These are phyloP conservation scores for Physaria fendleri DNA, from an alignment of 345 rosid genomes.

Conservation along the genomic window DNA sequence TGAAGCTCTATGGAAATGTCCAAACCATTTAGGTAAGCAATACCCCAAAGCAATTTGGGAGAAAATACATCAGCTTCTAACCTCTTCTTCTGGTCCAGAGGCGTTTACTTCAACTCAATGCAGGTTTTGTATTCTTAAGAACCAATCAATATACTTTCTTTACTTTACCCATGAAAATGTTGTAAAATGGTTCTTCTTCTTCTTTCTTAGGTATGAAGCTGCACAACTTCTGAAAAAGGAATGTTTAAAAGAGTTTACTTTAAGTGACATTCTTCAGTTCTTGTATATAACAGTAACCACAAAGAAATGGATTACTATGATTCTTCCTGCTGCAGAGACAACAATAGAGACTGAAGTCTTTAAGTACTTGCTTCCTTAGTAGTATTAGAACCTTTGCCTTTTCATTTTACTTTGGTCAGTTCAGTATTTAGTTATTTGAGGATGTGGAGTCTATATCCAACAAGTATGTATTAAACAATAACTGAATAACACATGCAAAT, in stretches of 20 bases:
- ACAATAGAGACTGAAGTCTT: slow-evolving; percentile 23
- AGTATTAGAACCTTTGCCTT: neutral
- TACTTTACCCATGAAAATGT: neutral
- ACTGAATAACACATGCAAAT: no score
- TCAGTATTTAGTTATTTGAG: no score
- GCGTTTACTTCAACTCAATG: slow-evolving; percentile 50
- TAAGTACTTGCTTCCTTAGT: neutral
- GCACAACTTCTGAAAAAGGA: slow-evolving; percentile 48
- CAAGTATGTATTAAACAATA: no score
- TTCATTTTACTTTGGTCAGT: neutral
- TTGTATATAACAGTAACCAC: slow-evolving; percentile 47
- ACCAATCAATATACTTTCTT: slow-evolving; percentile 4
- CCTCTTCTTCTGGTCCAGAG: slow-evolving; percentile 48
- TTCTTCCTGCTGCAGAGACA: no score
- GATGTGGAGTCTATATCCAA: no score
- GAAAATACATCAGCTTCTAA: slow-evolving; percentile 43
- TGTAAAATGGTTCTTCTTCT: neutral
- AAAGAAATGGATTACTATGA: slow-evolving; percentile 76
- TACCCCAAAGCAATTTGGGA: slow-evolving; percentile 64
- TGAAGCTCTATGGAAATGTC: slow-evolving; percentile 70
- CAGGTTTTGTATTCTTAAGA: slow-evolving; percentile 41
- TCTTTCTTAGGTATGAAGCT: slow-evolving; percentile 60
- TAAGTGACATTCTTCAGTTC: slow-evolving; percentile 63
- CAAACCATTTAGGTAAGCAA: slow-evolving; percentile 55
- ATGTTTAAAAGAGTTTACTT: slow-evolving; percentile 51